Percentiles rank a stretch among this genome's conserved stretches.
phyloP scores from a whole-genome alignment of 495 filamentous ascomycete species.

The Tuber calosporum region DNA sequence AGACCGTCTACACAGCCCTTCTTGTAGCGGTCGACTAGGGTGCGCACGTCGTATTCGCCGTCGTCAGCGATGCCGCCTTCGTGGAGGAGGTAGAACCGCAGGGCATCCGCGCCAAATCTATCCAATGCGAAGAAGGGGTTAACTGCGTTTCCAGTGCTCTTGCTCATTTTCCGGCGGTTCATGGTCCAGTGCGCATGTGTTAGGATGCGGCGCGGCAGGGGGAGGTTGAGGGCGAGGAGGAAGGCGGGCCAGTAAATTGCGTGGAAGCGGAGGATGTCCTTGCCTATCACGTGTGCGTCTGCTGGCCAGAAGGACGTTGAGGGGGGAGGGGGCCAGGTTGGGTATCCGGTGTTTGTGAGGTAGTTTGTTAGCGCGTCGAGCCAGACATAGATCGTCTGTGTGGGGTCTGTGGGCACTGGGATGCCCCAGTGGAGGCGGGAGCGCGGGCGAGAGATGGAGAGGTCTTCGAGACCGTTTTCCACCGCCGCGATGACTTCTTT shows the following conservation, averaged over 20 bases:
- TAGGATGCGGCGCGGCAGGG: constrained; percentile 72
- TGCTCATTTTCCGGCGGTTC: constrained; percentile 84
- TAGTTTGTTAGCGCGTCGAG: constrained; percentile 94
- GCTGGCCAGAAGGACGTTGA: constrained; percentile 66
- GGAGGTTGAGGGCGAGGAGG: constrained; percentile 78
- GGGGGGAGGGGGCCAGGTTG: constrained; percentile 55
- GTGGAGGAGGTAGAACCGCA: constrained; percentile 78
- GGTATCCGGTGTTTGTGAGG: constrained; percentile 77
- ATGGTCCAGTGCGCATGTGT: constrained; percentile 95
- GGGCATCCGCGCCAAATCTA: constrained; percentile 74
- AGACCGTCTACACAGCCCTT: constrained; percentile 64
- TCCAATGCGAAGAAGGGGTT: constrained; percentile 90
- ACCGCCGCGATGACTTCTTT: constrained; percentile 64
- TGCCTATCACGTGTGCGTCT: constrained; percentile 85
- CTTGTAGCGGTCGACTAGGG: constrained; percentile 69
- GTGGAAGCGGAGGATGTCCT: constrained; percentile 94
- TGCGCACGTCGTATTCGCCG: constrained; percentile 71
- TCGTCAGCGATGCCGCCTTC: constrained; percentile 70
- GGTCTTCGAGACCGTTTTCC: constrained; percentile 63
- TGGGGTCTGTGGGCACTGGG: constrained; percentile 68
- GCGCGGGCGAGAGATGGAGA: constrained; percentile 78
- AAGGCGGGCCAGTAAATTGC: constrained; percentile 97
- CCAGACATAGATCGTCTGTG: constrained; percentile 97
- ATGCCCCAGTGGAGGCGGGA: constrained; percentile 84
- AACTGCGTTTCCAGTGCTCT: constrained; percentile 87